Evolutionary conservation across 1,139 yeast genomes (phyloP).

Genomic region (Kluyveromyces sp.): DNA sequence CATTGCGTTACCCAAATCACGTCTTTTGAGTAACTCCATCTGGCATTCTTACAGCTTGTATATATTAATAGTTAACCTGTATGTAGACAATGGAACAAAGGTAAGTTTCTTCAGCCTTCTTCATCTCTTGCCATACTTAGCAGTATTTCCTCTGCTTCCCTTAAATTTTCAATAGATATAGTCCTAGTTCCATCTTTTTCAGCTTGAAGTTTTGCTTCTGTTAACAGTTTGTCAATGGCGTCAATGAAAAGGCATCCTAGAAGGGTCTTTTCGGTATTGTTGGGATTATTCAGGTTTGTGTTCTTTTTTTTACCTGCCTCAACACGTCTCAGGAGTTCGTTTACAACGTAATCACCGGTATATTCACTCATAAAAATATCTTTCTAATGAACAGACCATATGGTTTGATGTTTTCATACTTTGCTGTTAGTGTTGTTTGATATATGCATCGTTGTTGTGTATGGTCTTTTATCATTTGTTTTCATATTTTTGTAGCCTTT

Average conservation of each 20-base stretch:
- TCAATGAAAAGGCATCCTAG: slow-evolving; percentile 17
- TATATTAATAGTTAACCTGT: no score
- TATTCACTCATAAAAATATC: background rate
- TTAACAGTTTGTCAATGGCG: slow-evolving; percentile 12
- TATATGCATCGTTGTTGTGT: no score
- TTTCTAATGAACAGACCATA: background rate
- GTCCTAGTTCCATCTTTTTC: slow-evolving; percentile 14
- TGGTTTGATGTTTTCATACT: background rate
- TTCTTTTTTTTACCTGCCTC: background rate
- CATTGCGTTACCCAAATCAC: slow-evolving; percentile 33
- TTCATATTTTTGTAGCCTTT: no score
- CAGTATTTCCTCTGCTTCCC: slow-evolving; percentile 11
- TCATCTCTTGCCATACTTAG: background rate
- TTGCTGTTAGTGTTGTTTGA: background rate
- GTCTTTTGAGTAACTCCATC: slow-evolving; percentile 16
- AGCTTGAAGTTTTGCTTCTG: slow-evolving; percentile 17
- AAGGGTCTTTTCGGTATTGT: slow-evolving; percentile 12
- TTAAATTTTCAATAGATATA: slow-evolving; percentile 16
- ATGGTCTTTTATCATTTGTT: no score
- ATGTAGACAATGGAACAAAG: no score
- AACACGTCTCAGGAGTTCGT: background rate
- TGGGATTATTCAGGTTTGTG: slow-evolving; percentile 8
- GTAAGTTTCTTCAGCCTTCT: background rate
- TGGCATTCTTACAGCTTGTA: no score
- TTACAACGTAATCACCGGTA: background rate